Evolutionary conservation across 108 stramenopile species (phyloP).

Genomic region (Epithemia pelagica): DNA sequence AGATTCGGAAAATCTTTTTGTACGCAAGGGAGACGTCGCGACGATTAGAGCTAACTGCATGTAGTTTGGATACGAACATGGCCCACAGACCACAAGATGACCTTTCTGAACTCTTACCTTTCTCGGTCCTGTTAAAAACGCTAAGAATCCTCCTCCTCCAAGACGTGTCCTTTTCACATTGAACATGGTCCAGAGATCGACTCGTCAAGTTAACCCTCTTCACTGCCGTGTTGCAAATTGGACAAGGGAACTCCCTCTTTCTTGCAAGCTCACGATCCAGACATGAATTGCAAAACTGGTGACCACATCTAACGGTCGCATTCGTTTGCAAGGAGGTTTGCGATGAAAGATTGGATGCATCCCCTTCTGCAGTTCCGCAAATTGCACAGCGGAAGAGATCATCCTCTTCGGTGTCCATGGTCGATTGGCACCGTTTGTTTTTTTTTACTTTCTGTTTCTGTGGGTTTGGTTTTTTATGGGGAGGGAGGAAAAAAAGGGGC

Average conservation of each 20-base stretch:
- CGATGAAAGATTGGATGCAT: conserved; percentile 75
- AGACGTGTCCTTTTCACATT: conserved; percentile 77
- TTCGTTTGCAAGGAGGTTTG: conserved; percentile 74
- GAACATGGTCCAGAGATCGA: conserved; percentile 72
- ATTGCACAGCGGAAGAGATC: conserved; percentile 81
- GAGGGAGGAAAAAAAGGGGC: too few relatives aligned
- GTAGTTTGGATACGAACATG: too few relatives aligned
- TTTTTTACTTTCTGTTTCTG: too few relatives aligned
- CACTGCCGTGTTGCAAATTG: conserved; percentile 72
- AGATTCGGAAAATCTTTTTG: conserved; percentile 70
- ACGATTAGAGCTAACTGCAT: too few relatives aligned
- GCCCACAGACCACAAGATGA: too few relatives aligned
- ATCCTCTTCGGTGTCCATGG: too few relatives aligned
- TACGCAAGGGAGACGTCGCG: too few relatives aligned
- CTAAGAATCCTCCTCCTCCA: conserved; percentile 78
- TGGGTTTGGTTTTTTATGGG: too few relatives aligned
- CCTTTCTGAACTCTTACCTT: too few relatives aligned
- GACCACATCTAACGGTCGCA: conserved; percentile 76
- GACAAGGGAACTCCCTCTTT: conserved; percentile 73
- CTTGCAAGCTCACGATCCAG: conserved; percentile 75
- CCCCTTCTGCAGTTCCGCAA: conserved; percentile 74
- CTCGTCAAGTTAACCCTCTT: conserved; percentile 79
- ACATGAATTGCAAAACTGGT: conserved; percentile 83
- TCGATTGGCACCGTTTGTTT: too few relatives aligned
- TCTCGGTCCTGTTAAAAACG: conserved; percentile 75